These are phyloP conservation scores for Dactylellina parvicollis DNA, from an alignment of 2,329 filamentous ascomycete genomes.

Conservation along the genomic window DNA sequence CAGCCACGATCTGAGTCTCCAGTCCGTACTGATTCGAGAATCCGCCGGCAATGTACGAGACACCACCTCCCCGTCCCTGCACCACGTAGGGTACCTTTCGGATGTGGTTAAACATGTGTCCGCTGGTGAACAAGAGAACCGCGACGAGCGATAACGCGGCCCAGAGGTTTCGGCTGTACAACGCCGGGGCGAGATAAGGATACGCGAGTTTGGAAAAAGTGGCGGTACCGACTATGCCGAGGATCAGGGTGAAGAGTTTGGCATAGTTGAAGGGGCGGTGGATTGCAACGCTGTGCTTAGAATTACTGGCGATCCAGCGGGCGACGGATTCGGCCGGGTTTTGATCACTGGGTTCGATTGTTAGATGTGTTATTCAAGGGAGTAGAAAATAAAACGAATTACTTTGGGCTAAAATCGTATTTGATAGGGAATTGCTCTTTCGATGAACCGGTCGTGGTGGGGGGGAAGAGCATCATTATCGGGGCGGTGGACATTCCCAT, in stretches of 20 bases:
- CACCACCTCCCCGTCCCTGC: conserved; percentile 82
- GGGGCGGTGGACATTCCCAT: conserved; percentile 93
- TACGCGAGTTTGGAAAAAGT: conserved; percentile 77
- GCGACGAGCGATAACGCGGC: conserved; percentile 86
- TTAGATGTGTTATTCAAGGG: conserved; percentile 70
- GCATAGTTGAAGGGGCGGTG: conserved; percentile 87
- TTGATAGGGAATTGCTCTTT: conserved; percentile 75
- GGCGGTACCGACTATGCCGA: conserved; percentile 74
- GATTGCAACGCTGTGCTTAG: conserved; percentile 81
- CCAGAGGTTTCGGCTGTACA: conserved; percentile 94
- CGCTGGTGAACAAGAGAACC: conserved; percentile 91
- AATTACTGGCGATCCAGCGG: conserved; percentile 78
- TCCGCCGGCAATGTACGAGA: conserved; percentile 88
- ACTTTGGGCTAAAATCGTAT: conserved; percentile 66
- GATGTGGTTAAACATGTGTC: conserved; percentile 99
- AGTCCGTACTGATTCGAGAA: conserved; percentile 95
- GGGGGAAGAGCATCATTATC: conserved; percentile 85
- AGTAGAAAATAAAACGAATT: conserved; percentile 73
- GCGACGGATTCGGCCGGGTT: conserved; percentile 57
- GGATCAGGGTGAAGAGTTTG: conserved; percentile 74
- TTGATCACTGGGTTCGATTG: conserved; percentile 4
- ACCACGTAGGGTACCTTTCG: conserved; percentile 92
- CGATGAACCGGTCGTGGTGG: conserved; percentile 71
- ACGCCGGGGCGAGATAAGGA: conserved; percentile 80
- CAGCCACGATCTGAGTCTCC: conserved; percentile 94